Evolutionary conservation across 495 filamentous ascomycete species (phyloP), one percentile per base, ranked within the genome.

Genomic region (Staphylotrichum tortipilum): DNA sequence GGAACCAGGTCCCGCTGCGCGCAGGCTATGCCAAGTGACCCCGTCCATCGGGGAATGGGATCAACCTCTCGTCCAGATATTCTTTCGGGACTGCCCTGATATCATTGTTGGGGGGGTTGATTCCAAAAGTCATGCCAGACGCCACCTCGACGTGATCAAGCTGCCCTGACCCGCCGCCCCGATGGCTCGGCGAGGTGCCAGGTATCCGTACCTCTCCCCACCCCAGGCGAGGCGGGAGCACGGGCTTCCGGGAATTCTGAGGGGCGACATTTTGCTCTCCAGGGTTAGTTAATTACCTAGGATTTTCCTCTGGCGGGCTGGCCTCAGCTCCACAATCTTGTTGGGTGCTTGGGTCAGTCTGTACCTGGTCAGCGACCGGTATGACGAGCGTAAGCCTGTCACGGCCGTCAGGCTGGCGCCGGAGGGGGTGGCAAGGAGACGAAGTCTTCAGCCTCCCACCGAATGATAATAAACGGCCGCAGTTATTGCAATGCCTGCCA

Each of bases 221-320:
- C n/a, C 14, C 21, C 21, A 31, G 34, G 8, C 9, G 11, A 23
- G 29, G 37, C 28, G 37, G 37, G 37, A 41, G 42, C 37, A 40
- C 26, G 24, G 44, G 22, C 22, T 26, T 37, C n/a, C 21, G 37
- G 21, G 28, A 24, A 17, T 23, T 19, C 39, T 28, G n/a, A 41
- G 47, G n/a, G n/a, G 47, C 47, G 47, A 49, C 29, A 42, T 49
- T 49, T 22, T 34, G 34, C 33, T n/a, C 22, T 14, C 37, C 29
- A 26, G 47, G 47, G 47, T 17, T 41, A 12, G 41, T 40, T n/a
- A 17, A n/a, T n/a, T n/a, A n/a, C n/a, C n/a, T n/a, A n/a, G n/a
- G n/a, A n/a, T n/a, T n/a, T 35, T 35, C 47, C 47, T 41, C 47
- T 28, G 29, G 37, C n/a, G n/a, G n/a, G n/a, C 12, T 29, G 14